Evolutionary conservation across 148 eudicot species (phyloP).

Genomic region (Linanthus parryae): DNA sequence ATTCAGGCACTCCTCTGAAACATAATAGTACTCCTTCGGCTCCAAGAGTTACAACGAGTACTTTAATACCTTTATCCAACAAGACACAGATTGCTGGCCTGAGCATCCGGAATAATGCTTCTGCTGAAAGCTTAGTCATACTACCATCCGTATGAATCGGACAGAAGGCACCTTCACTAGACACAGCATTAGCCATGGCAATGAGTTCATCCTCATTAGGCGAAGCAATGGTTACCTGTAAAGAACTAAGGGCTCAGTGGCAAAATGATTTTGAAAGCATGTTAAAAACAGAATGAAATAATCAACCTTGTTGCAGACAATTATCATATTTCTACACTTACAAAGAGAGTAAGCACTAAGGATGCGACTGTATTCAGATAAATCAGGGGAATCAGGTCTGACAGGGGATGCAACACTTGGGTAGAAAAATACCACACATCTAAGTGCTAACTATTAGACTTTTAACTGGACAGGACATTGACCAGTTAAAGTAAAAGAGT

Average conservation of each 20-base stretch:
- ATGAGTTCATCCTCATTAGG: slow-evolving; percentile 93
- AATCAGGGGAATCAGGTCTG: too few relatives aligned
- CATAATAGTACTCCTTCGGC: slow-evolving; percentile 74
- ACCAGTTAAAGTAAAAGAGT: too few relatives aligned
- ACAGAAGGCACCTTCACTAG: slow-evolving; percentile 27
- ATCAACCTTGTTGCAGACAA: too few relatives aligned
- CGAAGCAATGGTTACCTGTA: slow-evolving; percentile 78
- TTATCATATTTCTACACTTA: too few relatives aligned
- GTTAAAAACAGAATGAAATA: too few relatives aligned
- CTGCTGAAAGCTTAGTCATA: slow-evolving; percentile 25
- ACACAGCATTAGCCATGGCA: slow-evolving; percentile 87
- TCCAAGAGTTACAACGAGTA: slow-evolving; percentile 69
- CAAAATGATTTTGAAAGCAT: too few relatives aligned
- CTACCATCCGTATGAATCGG: slow-evolving; percentile 32
- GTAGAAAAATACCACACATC: too few relatives aligned
- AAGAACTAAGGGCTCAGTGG: slow-evolving; percentile 8
- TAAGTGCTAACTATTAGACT: too few relatives aligned
- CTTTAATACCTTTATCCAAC: slow-evolving; percentile 63
- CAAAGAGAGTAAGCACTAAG: too few relatives aligned
- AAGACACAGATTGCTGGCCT: slow-evolving; percentile 64
- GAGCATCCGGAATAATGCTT: slow-evolving; percentile 58
- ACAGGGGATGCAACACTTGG: too few relatives aligned
- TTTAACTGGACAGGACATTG: too few relatives aligned
- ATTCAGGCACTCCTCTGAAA: slow-evolving; percentile 33
- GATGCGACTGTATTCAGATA: too few relatives aligned